Percentiles rank a stretch among this genome's conserved stretches.
These are phyloP conservation scores for Lobosporangium transversale DNA, from an alignment of 192 early-diverging fungal species.

Conservation along the genomic window DNA sequence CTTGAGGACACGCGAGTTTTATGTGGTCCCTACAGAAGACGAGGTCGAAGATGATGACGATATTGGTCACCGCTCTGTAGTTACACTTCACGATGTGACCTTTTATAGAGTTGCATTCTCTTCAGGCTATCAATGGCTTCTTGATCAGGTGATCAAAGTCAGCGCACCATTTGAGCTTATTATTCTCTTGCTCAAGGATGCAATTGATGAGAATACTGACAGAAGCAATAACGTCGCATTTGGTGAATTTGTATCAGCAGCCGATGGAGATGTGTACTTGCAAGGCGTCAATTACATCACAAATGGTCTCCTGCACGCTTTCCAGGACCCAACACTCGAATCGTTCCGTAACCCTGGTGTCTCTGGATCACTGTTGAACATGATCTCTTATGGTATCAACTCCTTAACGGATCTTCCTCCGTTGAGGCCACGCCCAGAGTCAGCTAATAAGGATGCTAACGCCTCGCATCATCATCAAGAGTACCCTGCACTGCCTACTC, in stretches of 20 bases:
- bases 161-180: slow-evolving; percentile 45
- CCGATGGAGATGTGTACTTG: slow-evolving; percentile 35
- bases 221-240: slow-evolving; percentile 39
- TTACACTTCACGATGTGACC: slow-evolving; percentile 32
- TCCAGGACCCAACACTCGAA: slow-evolving; percentile 46
- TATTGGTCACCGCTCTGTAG: slow-evolving; percentile 16
- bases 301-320: slow-evolving; percentile 41
- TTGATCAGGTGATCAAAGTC: slow-evolving; percentile 52
- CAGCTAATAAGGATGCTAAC: slow-evolving; percentile 9
- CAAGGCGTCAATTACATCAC: slow-evolving; percentile 46
- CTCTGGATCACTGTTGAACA: slow-evolving; percentile 47
- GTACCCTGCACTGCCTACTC: slow-evolving; percentile 31
- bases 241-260: slow-evolving; percentile 38
- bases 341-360: slow-evolving; percentile 47
- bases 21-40: slow-evolving; percentile 29
- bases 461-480: slow-evolving; percentile 38
- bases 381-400: slow-evolving; percentile 51
- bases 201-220: slow-evolving; percentile 44
- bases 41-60: slow-evolving; percentile 33
- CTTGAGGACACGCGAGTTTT: slow-evolving; percentile 41
- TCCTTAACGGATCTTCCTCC: slow-evolving; percentile 45
- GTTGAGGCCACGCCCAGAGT: slow-evolving; percentile 25
- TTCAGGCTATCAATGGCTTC: slow-evolving; percentile 44
- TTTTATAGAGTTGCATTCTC: slow-evolving; percentile 48
- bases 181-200: slow-evolving; percentile 52